Evolutionary conservation across 2,329 filamentous ascomycete species (phyloP), one percentile per base, ranked within the genome.

Genomic region (Talaromyces sp.): DNA sequence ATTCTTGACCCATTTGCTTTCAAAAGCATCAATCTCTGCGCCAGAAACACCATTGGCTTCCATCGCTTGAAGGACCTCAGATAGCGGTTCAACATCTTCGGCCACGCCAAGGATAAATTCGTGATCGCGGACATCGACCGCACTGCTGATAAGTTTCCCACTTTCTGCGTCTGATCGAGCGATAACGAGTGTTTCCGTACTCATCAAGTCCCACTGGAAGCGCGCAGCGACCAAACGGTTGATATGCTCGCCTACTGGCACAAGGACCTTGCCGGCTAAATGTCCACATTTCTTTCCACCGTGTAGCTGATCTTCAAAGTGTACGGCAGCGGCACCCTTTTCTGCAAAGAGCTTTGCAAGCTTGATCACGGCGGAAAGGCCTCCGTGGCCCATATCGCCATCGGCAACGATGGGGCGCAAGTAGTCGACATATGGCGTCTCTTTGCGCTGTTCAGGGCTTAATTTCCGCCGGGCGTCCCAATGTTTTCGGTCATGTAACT

Each of bases 201-300:
- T 94, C 93, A 99, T 97, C 66, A 97, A 81, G 69, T 99, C 94
- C 93, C 93, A 99, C 70, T 99, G 94, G 78, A 96, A 97, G 60
- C 94, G 87, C 2, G 93, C 87, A 1, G 94, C 92, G 19, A 91
- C 87, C 4, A 99, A 84, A 28, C 94, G 87, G 77, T 96, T 97
- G 80, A 97, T 96, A 78, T 99, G 94, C 72, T 97, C 94, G 61
- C 91, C 89, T 0, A 92, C 85, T 0, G 94, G 93, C 2, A 97
- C 94, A 8, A 99, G 80, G 1, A 97, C 94, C 73, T 97, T 99
- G 65, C 94, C 94, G 0, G 94, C 94, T 61, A 97, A 79, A 76
- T 99, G 94, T 15, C 94, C 94, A 70, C 94, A 99, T 77, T 97
- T 99, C 81, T 99, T 99, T 61, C 94, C 94, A 43, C 94, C 94